Base-by-base conservation (phyloP, 257 asterid species). In the Echites panduratus region DNA sequence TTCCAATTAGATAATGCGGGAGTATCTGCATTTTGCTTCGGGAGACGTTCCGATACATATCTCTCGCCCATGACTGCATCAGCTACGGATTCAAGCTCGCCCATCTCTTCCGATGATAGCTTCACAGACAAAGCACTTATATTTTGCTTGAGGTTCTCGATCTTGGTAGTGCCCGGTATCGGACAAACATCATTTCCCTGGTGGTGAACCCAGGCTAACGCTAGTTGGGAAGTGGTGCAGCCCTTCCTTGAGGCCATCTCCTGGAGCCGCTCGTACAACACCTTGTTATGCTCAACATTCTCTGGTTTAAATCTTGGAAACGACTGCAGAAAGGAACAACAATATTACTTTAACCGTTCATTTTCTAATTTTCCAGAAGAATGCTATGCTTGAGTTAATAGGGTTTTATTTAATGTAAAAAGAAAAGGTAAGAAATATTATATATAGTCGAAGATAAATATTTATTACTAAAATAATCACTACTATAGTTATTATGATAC, bases 161-260 rank as follows among this genome's bases (percentile, higher is more conserved):
- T 61, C 77, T 79, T 82, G 61, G 84, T 79, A 50, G 86, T 82
- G 8, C 86, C 80, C 0, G 86, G 84, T 32, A 82, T 77, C 53
- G 86, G 86, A 45, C 75, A 72, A 14, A 82, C 78, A 17, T 74
- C 84, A 27, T 77, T 74, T 41, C 86, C 82, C 52, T 43, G 79
- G 38, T 80, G 84, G 61, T 71, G 83, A 43, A 80, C 75, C 84
- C 87, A 78, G 17, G 87, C 84, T 79, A 83, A 73, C 27, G 84
- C 87, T 22, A 83, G 79, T 73, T 80, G 84, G 24, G 79, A 27
- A 2, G 81, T 43, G 35, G 81, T 77, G 71, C 81, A 83, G 49
- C 84, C 79, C 53, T 80, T 83, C 66, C 38, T 80, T 26, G 77
- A 67, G 14, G 84, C 81, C 70, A 79, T 74, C 75, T 68, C 77